Evolutionary conservation across 163 green algal genomes (phyloP), one percentile per base, ranked within the genome.

Genomic region (Chlamydomonas reinhardtii): DNA sequence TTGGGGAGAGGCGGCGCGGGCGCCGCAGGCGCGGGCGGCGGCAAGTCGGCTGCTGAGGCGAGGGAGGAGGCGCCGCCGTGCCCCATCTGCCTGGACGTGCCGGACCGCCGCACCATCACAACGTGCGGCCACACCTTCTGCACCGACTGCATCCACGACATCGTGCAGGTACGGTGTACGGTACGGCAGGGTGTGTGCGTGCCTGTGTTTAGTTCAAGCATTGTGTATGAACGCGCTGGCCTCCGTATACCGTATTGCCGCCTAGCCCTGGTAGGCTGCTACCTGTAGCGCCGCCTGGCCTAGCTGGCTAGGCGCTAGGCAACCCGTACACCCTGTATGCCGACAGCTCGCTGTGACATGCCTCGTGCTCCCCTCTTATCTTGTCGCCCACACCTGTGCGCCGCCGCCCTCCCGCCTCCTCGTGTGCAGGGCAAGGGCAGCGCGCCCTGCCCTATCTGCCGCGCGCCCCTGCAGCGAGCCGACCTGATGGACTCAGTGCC

Each of bases 81-180:
- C 88, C 93, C 93, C 77, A 95, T 96, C 79, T 96, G 93, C 84
- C 82, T 96, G 69, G 93, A 96, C 74, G 70, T 75, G 24, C 59
- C 37, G 20, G 68, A 77, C 52, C 74, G 79, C 11, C 73, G 76
- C 37, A 88, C 91, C 56, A 82, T 96, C 61, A 96, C 93, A 0
- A 37, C 66, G 25, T 96, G 93, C 86, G 91, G 89, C 22, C 93
- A 96, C 87, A 77, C 86, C 54, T 96, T 88, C 88, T 95, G 91
- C 91, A 66, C 68, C 20, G 83, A 90, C 43, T 95, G 93, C 87
- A 94, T 95, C 48, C 87, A 92, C n/a, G 90, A 94, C 87, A 86
- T 91, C 65, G 89, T 95, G 61, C 79, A 89, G 29, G 65, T 74
- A 9, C 71, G n/a, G n/a, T n/a, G n/a, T n/a, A n/a, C n/a, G n/a